Conservation (phyloP, 192 early-diverging fungal species). For the Cetraspora pellucida region DNA sequence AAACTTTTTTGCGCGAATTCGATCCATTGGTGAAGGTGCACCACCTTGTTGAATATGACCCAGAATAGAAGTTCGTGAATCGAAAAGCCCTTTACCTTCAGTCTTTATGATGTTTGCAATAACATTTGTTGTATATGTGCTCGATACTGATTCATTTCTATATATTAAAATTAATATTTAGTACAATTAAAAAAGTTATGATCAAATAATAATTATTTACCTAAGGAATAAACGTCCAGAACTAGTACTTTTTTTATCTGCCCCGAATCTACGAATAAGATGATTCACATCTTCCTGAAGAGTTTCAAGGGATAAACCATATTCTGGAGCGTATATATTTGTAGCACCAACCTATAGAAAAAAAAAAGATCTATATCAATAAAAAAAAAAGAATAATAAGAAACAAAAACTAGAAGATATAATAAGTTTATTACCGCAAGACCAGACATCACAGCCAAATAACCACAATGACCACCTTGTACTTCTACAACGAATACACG, state of each 20-base stretch:
- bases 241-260: constrained; percentile 68
- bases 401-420: background rate
- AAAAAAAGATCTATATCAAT: background rate
- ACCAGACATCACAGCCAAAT: constrained; percentile 85
- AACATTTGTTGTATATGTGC: constrained; percentile 89
- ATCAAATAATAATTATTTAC: constrained; percentile 17
- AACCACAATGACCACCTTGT: constrained; percentile 94
- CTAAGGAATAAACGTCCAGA: constrained; percentile 90
- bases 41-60: constrained; percentile 97
- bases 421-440: constrained; percentile 52
- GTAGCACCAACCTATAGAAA: constrained; percentile 75
- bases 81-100: constrained; percentile 87
- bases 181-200: background rate
- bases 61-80: constrained; percentile 86
- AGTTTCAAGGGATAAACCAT: constrained; percentile 74
- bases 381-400: background rate
- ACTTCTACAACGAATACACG: constrained; percentile 97
- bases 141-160: constrained; percentile 70
- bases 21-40: constrained; percentile 91
- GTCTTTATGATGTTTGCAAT: constrained; percentile 82
- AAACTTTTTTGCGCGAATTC: constrained; percentile 87
- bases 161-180: background rate
- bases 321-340: constrained; percentile 92
- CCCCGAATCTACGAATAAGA: constrained; percentile 72
- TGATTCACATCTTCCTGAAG: constrained; percentile 88